Evolutionary conservation across 495 filamentous ascomycete species (phyloP).

Genomic region (Xylaria curta): DNA sequence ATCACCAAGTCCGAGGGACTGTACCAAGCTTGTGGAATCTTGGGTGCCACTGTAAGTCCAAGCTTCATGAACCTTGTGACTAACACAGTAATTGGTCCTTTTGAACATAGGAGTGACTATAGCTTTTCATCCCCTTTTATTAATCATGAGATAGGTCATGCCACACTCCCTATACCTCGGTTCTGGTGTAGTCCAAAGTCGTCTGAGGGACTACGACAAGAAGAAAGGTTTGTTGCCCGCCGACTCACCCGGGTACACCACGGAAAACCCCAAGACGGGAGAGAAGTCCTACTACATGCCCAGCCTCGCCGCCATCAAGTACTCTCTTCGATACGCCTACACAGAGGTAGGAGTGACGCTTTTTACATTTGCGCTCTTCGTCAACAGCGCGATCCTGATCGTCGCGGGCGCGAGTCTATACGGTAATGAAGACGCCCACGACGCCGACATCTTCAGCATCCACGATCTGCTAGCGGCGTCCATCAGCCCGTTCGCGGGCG

Average conservation of each 20-base stretch:
- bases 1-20: constrained; percentile 72
- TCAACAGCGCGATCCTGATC: constrained; percentile 90
- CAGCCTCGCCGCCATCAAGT: constrained; percentile 75
- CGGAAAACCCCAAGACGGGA: constrained; percentile 32
- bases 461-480: constrained; percentile 73
- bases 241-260: constrained; percentile 34
- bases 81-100: not conserved
- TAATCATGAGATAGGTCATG: constrained; percentile 62
- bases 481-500: constrained; percentile 73
- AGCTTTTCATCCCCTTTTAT: not conserved
- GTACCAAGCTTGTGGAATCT: constrained; percentile 90
- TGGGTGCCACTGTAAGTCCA: constrained; percentile 75
- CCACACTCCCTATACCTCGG: constrained; percentile 90
- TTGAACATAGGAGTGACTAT: not conserved
- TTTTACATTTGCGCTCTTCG: constrained; percentile 93
- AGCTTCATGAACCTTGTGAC: not conserved
- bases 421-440: constrained; percentile 58
- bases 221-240: constrained; percentile 61
- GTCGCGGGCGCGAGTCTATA: constrained; percentile 83
- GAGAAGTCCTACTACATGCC: constrained; percentile 74
- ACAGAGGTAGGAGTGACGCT: constrained; percentile 75
- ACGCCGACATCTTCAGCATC: constrained; percentile 83
- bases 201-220: constrained; percentile 79
- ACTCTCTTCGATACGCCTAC: constrained; percentile 82
- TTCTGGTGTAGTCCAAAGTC: constrained; percentile 84